These are phyloP conservation scores for Vitis rotundifolia DNA, from an alignment of 164 flowering plant genomes.

Conservation along the genomic window DNA sequence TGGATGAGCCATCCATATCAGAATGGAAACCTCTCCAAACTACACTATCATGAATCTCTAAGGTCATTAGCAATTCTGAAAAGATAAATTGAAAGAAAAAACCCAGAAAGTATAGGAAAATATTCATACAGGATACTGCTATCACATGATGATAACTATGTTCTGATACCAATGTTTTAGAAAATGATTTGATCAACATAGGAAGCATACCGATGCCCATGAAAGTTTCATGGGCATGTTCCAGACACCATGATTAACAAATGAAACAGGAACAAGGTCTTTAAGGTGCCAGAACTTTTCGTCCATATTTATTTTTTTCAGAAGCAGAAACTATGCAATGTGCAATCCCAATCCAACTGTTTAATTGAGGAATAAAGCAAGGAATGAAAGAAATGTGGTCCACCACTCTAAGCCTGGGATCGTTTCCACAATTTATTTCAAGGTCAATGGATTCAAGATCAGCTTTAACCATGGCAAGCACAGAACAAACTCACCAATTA, in stretches of 20 bases:
- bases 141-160: no score
- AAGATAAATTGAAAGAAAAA: not conserved
- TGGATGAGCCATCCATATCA: no score
- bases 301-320: not conserved
- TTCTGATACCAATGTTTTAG: not conserved
- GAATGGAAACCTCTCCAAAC: no score
- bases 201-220: not conserved
- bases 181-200: not conserved
- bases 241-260: not conserved
- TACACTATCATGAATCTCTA: not conserved
- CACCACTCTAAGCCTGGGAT: slow-evolving; percentile 77
- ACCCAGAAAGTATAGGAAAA: not conserved
- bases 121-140: not conserved
- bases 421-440: slow-evolving; percentile 54
- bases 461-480: slow-evolving; percentile 64
- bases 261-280: no score
- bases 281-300: not conserved
- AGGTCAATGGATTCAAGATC: slow-evolving; percentile 55
- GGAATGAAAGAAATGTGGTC: slow-evolving; percentile 71
- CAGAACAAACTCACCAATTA: slow-evolving; percentile 18
- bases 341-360: slow-evolving; percentile 43
- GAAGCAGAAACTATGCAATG: slow-evolving; percentile 52
- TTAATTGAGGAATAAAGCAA: slow-evolving; percentile 43
- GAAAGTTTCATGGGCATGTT: no score
- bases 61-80: slow-evolving; percentile 12